Evolutionary conservation across 2,329 filamentous ascomycete genomes (phyloP), one percentile per base, ranked within the genome.

Genomic region (Calonectria pteridis): DNA sequence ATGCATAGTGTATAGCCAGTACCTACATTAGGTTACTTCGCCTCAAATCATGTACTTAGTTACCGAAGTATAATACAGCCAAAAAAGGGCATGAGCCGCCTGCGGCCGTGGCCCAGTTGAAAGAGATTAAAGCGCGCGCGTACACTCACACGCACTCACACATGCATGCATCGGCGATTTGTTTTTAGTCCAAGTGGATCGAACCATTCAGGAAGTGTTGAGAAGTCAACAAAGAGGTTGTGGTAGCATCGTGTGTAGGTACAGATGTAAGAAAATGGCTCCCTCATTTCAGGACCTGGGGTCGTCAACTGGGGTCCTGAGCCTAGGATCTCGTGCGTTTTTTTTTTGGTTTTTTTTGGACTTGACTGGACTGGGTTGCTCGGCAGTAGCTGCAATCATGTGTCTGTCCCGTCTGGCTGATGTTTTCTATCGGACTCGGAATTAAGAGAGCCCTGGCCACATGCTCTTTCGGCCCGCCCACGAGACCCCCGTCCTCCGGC

Each of bases 1-100:
- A 63, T 58, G 37, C 67, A 69, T 63, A 58, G 65, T 58, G 65
- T 67, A 72, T 50, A 65, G 62, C 62, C 62, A 64, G 58, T 49
- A 64, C 62, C 50, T 58, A 49, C 43, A n/a, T 62, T 69, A 28
- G 33, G 35, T 69, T 59, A 69, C 40, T 10, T 62, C 50, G 35
- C 40, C 40, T 59, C 53, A 18, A 62, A 23, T 50, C 33, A 69
- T 63, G 23, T 64, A 50, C 10, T 46, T 55, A 70, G 49, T 46
- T 55, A 37, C 50, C 50, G 69, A 62, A 53, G 69, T 53, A 53
- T 63, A 67, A 72, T 63, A 72, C 14, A 66, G 59, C 29, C 31
- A 49, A 63, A 43, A 46, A 46, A 20, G 46, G 43, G 26, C 69
- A 67, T 33, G 63, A 70, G 65, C 46, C 28, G 43, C 16, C 16